These are phyloP conservation scores for Saccharomyces eubayanus DNA, from an alignment of 805 yeast species.

Conservation along the genomic window DNA sequence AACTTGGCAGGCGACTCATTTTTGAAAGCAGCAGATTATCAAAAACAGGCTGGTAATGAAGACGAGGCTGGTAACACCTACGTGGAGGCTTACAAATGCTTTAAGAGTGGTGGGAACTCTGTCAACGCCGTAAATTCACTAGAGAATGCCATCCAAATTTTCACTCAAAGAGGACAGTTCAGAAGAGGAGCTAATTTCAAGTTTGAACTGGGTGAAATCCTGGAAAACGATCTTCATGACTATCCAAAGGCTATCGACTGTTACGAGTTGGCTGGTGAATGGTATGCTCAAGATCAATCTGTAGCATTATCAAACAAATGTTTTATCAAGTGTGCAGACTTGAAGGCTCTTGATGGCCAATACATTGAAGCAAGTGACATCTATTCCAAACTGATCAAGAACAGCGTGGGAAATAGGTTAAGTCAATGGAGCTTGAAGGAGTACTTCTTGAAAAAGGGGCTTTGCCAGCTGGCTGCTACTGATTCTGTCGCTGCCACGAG, in stretches of 20 bases:
- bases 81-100: constrained; percentile 86
- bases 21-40: constrained; percentile 77
- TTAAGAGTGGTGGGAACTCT: constrained; percentile 58
- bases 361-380: constrained; percentile 67
- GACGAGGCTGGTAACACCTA: constrained; percentile 89
- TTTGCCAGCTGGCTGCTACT: constrained; percentile 75
- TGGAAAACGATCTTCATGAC: constrained; percentile 69
- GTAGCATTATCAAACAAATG: constrained; percentile 85
- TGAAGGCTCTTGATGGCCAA: constrained; percentile 67
- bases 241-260: constrained; percentile 59
- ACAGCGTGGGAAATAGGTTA: constrained; percentile 61
- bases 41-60: constrained; percentile 60
- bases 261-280: constrained; percentile 91
- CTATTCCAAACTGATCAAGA: constrained; percentile 72
- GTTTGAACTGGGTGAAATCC: constrained; percentile 80
- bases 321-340: constrained; percentile 80
- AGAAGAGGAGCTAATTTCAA: constrained; percentile 93
- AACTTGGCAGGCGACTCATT: constrained; percentile 74
- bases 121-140: constrained; percentile 50
- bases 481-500: constrained; percentile 83
- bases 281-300: constrained; percentile 91
- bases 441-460: constrained; percentile 72
- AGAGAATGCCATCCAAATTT: constrained; percentile 68
- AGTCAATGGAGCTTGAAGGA: constrained; percentile 91
- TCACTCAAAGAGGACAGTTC: constrained; percentile 87